Conservation (phyloP, 2,329 filamentous ascomycete genomes). For the Aureobasidium mangrovei region DNA sequence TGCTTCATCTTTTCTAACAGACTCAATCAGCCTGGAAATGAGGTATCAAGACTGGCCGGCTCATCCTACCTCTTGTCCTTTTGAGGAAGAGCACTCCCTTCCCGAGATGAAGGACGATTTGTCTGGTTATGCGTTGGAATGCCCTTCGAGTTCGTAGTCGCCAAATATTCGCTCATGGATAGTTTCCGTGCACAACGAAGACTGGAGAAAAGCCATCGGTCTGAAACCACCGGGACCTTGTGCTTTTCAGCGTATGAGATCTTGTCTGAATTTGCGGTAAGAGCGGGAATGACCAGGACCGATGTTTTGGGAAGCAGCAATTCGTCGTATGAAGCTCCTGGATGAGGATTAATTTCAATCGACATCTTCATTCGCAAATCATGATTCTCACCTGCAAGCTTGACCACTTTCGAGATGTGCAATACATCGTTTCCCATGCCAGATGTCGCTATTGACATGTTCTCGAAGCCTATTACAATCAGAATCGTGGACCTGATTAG, state of each 20-base stretch:
- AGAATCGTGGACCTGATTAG: background rate
- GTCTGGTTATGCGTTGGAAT: background rate
- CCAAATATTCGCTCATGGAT: background rate
- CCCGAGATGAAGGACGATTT: background rate
- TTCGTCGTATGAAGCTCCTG: constrained; percentile 71
- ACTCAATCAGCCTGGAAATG: background rate
- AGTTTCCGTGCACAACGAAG: background rate
- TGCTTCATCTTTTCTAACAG: constrained; percentile 14
- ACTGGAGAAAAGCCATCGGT: constrained; percentile 62
- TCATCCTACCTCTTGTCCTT: background rate
- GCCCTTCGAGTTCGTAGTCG: background rate
- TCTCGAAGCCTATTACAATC: constrained; percentile 47
- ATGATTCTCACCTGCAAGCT: constrained; percentile 52
- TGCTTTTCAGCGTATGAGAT: constrained; percentile 65
- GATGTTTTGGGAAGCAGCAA: constrained; percentile 62
- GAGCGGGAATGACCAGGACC: constrained; percentile 58
- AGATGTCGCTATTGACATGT: constrained; percentile 68
- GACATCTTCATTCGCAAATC: background rate
- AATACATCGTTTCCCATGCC: constrained; percentile 81
- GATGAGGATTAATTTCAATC: constrained; percentile 3
- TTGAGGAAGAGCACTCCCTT: background rate
- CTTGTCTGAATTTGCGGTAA: constrained; percentile 58
- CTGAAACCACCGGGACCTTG: constrained; percentile 70
- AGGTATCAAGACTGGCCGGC: background rate
- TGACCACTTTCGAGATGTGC: constrained; percentile 70